Evolutionary conservation across 2,329 filamentous ascomycete genomes (phyloP).

Genomic region (Aspergillus tamarii): DNA sequence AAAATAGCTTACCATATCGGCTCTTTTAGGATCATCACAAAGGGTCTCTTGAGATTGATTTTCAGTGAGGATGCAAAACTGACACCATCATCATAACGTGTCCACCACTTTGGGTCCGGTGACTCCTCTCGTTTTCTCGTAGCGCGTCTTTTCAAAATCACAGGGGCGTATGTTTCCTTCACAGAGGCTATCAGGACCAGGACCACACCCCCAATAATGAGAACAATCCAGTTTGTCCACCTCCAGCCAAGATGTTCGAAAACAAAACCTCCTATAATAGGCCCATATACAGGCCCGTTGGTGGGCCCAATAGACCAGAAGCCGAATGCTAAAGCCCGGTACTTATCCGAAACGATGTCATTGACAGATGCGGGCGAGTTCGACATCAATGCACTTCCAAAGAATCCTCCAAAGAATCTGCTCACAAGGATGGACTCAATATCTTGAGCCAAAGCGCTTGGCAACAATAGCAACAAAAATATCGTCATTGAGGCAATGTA

Average conservation of each 20-base stretch:
- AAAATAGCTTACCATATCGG: constrained; percentile 68
- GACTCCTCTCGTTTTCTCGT: constrained; percentile 65
- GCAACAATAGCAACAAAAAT: constrained; percentile 69
- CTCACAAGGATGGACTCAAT: constrained; percentile 68
- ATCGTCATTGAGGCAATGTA: constrained; percentile 66
- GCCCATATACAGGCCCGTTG: no score
- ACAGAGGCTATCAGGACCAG: constrained; percentile 62
- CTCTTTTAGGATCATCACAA: constrained; percentile 73
- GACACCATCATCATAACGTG: constrained; percentile 71
- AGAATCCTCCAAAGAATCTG: constrained; percentile 72
- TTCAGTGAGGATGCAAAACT: constrained; percentile 65
- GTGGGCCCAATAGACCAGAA: no score
- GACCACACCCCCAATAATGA: constrained; percentile 69
- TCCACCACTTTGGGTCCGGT: constrained; percentile 72
- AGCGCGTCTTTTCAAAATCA: constrained; percentile 67
- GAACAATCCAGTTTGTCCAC: constrained; percentile 78
- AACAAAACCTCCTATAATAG: constrained; percentile 72
- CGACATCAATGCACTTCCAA: constrained; percentile 74
- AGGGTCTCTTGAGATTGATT: constrained; percentile 73
- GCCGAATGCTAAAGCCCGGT: no score
- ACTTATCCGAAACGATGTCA: no score
- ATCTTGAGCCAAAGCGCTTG: constrained; percentile 69
- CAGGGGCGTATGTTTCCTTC: constrained; percentile 75
- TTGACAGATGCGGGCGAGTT: constrained; percentile 80
- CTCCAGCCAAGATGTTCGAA: constrained; percentile 72